Base-by-base conservation (phyloP, 2,329 filamentous ascomycete species). In the Helicocarpus griseus region DNA sequence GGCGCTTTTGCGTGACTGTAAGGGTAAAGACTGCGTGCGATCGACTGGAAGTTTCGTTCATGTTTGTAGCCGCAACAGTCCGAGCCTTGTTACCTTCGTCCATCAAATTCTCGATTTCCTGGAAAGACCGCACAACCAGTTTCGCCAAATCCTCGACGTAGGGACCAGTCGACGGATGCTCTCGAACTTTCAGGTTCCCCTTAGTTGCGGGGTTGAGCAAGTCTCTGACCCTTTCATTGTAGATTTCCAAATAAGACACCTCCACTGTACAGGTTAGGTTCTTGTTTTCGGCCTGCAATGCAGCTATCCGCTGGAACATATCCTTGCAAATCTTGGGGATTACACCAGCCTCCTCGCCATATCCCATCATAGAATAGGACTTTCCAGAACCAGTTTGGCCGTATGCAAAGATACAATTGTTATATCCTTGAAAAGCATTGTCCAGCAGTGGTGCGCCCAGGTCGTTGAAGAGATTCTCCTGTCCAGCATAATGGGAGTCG, bases 361-460 rank as follows among this genome's bases (percentile, higher is more conserved):
- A 98, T 46, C 93, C 93, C 93, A 98, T 98, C 91, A 98, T 98
- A 29, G 90, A 96, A 70, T 98, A 98, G 14, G 89, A 96, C 73
- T 98, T 98, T 71, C 93, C 93, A 1, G 93, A 97, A 60, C 93
- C 93, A 1, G 93, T 98, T 74, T 98, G 93, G 17, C 93, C 93
- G 66, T 98, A 98, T 13, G 93, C 93, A 67, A 98, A 98, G 65
- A 98, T 98, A 77, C 93, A 98, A 70, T 97, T 98, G 77, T 98
- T 97, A 75, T 97, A 98, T 41, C 93, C 93, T 63, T 91, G 83
- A 66, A 98, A 98, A 17, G 93, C 93, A 80, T 98, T 98, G 73
- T 98, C 91, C 59, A 98, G 79, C 53, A 98, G 78, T 49, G 93
- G 93, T 60, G 83, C 81, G 56, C 93, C 93, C 56, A 98, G 73